Base-by-base conservation (phyloP, 768 basidiomycete species). In the Mycena chlorophos region DNA sequence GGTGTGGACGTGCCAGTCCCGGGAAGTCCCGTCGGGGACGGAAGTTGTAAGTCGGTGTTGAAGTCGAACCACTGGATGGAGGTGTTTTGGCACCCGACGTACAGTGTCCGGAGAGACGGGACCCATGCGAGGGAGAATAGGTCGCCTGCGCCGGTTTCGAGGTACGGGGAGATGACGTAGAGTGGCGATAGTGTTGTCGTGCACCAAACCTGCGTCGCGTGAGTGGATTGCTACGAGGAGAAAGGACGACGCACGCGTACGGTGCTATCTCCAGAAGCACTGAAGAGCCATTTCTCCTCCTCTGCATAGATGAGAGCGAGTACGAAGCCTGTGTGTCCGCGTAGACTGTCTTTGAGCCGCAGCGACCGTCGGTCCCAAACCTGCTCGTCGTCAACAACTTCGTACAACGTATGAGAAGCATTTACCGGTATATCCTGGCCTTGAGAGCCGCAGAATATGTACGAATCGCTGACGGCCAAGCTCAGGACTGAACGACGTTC, bases 21-120 rank as follows among this genome's bases (percentile, higher is more conserved):
- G 5, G 43, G 20, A 26, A 55, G 56, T 6, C 42, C 47, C 28
- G 37, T 50, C 14, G 55, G 52, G 8, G 63, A 34, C 29, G 63
- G 59, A 8, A 51, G 58, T 57, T 61, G 20, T 30, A 49, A 37
- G 43, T 51, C 39, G 54, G 49, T 38, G 34, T 51, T 38, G 67
- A 94, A 91, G 62, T 81, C 74, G 67, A 87, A 84, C 92, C 92
- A 97, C 65, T 97, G 92, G 26, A 97, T 77, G 13, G 92, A 94
- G 2, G 94, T 94, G 67, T 94, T 91, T 70, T 97, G 91, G 66
- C 92, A 94, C 22, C 94, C 94, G 30, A 96, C 76, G 68, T 88
- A 96, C 27, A 96, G 73, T 0, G 87, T 88, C 54, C 85, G 84
- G 23, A 85, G 73, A 20, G 75, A 65, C 1, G 85, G 77, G 6